Evolutionary conservation across 192 early-diverging fungal genomes (phyloP), one percentile per base, ranked within the genome.

Genomic region (Coemansia guatemalensis): DNA sequence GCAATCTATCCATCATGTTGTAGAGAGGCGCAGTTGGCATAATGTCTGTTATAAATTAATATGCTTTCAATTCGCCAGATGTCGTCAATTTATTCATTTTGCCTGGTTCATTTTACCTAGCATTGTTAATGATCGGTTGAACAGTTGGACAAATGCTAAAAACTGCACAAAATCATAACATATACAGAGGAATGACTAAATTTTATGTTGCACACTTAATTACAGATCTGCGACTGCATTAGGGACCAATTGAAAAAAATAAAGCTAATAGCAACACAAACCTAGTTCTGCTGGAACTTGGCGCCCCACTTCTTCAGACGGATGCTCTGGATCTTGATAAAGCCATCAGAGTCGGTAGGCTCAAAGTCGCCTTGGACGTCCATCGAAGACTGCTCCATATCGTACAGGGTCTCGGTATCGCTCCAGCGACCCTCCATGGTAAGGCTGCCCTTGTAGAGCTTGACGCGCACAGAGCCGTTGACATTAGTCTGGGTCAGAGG

Each of bases 251-350:
- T 39, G 5, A 48, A 7, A 8, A 32, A 12, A 44, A 17, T 17
- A 39, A 44, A 44, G 39, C 12, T 9, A 44, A 17, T 11, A 44
- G 14, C 23, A 20, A 8, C 7, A 18, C 14, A 23, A 11, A 18
- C 29, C 33, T 78, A 67, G 41, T 80, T 71, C 65, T 79, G 58
- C 64, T 68, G 68, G 65, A 75, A 44, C 47, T 77, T 73, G 18
- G 71, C 65, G 54, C 82, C 76, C 88, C 88, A 92, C 82, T 92
- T 92, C 85, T 90, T 92, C 58, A 99, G 84, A 48, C 97, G 89
- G 77, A 99, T 99, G 62, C 89, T 88, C 72, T 94, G 93, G 73
- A 94, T 95, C 85, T 93, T 95, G 88, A 99, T 99, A 74, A 99
- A 99, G 26, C 97, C 97, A 51, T 94, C 92, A 30, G 95, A 92